Percentiles rank a stretch among this genome's conserved stretches.
These are phyloP conservation scores for Wallacemonas sp. DNA, from an alignment of 208 protist species.

Conservation along the genomic window DNA sequence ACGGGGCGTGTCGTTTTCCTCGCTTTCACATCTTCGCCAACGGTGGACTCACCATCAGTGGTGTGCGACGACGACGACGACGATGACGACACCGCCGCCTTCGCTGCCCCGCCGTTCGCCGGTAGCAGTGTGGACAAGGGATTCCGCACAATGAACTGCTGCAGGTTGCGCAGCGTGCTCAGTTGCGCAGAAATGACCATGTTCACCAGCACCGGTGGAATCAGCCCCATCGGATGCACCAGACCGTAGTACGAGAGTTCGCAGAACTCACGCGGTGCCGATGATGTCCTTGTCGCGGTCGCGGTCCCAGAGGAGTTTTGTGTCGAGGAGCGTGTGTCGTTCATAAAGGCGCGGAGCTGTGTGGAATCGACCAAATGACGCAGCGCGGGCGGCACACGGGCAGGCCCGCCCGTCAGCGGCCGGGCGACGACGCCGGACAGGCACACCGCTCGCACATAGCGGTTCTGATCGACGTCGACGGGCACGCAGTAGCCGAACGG, in stretches of 20 bases:
- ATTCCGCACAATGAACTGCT: slow-evolving; percentile 46
- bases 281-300: background rate
- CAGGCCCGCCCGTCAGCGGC: slow-evolving; percentile 20
- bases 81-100: background rate
- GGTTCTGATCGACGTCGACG: slow-evolving; percentile 53
- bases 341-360: background rate
- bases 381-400: background rate
- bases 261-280: slow-evolving; percentile 32
- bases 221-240: slow-evolving; percentile 77
- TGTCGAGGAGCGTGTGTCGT: background rate
- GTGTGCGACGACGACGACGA: background rate
- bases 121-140: slow-evolving; percentile 28
- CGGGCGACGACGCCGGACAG: slow-evolving; percentile 65
- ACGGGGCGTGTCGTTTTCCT: background rate
- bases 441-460: slow-evolving; percentile 69
- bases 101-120: background rate
- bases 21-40: background rate
- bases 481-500: slow-evolving; percentile 57
- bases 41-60: background rate
- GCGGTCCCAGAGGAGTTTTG: no score
- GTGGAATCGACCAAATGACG: slow-evolving; percentile 8
- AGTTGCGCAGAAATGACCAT: slow-evolving; percentile 66
- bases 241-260: slow-evolving; percentile 69
- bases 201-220: slow-evolving; percentile 66
- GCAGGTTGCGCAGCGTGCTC: slow-evolving; percentile 43